Conservation (phyloP, 208 protist genomes). For the Trichomonas vaginalis region DNA sequence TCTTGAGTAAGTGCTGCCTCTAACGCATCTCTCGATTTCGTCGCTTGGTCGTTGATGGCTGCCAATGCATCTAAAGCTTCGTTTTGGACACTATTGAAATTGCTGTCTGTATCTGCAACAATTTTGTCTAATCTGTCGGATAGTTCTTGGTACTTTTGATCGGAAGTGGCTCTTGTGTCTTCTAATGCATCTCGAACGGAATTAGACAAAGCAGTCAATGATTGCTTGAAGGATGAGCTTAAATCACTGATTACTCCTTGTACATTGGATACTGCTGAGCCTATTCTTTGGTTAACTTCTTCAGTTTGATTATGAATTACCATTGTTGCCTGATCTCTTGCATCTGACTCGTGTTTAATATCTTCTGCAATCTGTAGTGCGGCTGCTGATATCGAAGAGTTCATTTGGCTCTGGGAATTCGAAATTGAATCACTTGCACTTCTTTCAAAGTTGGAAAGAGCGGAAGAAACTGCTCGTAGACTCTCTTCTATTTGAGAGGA, state of each 20-base stretch:
- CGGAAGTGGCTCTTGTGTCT: not conserved
- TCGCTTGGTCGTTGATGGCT: not conserved
- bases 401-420: not conserved
- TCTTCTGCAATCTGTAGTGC: not conserved
- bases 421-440: not conserved
- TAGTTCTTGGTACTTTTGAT: not conserved
- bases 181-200: not conserved
- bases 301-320: not conserved
- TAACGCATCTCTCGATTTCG: not conserved
- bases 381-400: not conserved
- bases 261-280: not conserved
- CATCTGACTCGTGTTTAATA: not conserved
- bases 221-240: not conserved
- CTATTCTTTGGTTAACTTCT: not conserved
- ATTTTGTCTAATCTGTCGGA: not conserved
- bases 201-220: not conserved
- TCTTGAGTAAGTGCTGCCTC: not conserved
- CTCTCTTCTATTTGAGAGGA: not conserved
- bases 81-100: not conserved
- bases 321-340: not conserved
- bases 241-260: not conserved
- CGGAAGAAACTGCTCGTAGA: not conserved
- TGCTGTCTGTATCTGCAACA: not conserved
- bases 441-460: not conserved
- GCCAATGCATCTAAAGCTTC: not conserved